Conservation (phyloP, 164 flowering plant genomes). For the Annona squamosa region DNA sequence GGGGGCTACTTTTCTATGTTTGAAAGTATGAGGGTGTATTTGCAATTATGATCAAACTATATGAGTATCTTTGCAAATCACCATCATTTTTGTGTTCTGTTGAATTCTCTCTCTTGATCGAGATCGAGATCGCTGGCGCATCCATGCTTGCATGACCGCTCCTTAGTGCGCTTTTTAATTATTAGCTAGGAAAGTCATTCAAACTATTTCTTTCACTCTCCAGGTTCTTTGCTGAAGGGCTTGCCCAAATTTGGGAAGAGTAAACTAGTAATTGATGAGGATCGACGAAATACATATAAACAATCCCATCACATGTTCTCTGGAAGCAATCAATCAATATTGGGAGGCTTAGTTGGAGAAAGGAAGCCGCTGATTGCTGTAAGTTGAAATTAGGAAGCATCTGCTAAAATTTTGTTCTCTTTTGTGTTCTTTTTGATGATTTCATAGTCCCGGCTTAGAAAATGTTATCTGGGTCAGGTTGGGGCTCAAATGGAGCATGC, state of each 20-base stretch:
- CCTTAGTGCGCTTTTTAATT: too few relatives aligned
- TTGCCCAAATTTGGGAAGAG: slow-evolving; percentile 45
- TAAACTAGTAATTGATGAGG: slow-evolving; percentile 43
- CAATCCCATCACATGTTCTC: slow-evolving; percentile 27
- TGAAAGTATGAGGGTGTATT: too few relatives aligned
- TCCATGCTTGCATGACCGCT: too few relatives aligned
- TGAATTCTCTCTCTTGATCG: too few relatives aligned
- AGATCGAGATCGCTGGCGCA: too few relatives aligned
- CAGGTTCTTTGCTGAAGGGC: slow-evolving; percentile 40
- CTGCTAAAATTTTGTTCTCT: neutral
- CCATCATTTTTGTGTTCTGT: too few relatives aligned
- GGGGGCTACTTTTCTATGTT: too few relatives aligned
- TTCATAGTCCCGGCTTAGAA: neutral
- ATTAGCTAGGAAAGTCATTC: neutral
- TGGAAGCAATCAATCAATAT: slow-evolving; percentile 32
- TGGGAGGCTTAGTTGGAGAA: slow-evolving; percentile 46
- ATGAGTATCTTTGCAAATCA: too few relatives aligned
- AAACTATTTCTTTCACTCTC: neutral
- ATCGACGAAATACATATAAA: slow-evolving; percentile 57
- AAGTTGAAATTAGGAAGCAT: slow-evolving; percentile 18
- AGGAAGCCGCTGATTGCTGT: slow-evolving; percentile 65
- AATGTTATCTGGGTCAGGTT: slow-evolving; percentile 38
- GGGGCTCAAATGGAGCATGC: slow-evolving; percentile 58
- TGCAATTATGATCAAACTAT: too few relatives aligned
- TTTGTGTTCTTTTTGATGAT: neutral